Percentiles rank a stretch among this genome's conserved stretches.
Conservation (phyloP, 2,329 filamentous ascomycete species). For the Aphanocladium album region DNA sequence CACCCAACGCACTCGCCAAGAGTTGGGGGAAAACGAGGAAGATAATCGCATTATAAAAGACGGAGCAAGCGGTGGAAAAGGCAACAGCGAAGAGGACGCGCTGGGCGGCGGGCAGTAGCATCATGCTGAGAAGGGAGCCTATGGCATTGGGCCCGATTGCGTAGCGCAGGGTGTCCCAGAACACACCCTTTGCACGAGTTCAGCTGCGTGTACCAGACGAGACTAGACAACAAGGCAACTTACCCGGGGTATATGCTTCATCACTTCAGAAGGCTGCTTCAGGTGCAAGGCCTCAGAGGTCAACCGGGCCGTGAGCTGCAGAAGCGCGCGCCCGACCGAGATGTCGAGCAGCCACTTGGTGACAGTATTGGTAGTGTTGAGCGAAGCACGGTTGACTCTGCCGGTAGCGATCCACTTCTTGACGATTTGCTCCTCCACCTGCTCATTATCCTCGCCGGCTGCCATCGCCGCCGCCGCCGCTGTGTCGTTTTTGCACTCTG, state of each 20-base stretch:
- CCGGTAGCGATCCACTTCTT: background rate
- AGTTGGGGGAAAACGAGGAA: background rate
- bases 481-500: background rate
- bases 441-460: background rate
- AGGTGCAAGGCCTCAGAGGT: background rate
- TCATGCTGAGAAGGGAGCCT: background rate
- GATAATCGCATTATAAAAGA: background rate
- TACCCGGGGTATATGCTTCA: background rate
- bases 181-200: background rate
- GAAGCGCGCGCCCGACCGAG: background rate
- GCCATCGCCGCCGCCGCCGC: no score
- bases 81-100: background rate
- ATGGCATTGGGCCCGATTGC: background rate
- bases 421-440: background rate
- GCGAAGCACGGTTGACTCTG: background rate
- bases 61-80: background rate
- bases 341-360: background rate
- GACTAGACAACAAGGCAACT: background rate
- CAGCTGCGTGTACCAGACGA: background rate
- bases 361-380: background rate
- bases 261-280: background rate
- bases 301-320: background rate
- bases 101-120: background rate
- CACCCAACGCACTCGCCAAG: background rate
- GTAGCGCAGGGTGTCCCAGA: background rate